These are phyloP conservation scores for Scleroderma bovista DNA, from an alignment of 768 basidiomycete species.

Conservation along the genomic window DNA sequence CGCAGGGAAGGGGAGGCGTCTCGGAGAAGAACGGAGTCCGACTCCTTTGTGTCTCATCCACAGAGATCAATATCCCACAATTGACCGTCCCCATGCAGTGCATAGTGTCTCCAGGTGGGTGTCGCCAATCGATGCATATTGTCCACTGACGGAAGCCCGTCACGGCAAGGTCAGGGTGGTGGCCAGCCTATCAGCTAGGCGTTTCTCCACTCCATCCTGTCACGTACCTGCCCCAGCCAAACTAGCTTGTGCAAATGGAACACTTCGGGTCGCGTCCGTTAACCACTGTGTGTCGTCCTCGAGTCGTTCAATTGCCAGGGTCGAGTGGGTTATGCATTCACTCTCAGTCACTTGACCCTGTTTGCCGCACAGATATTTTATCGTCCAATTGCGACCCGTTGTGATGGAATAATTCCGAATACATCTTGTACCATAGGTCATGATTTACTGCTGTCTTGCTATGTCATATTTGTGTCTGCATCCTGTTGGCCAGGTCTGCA, in stretches of 20 bases:
- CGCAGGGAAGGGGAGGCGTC: constrained; percentile 20
- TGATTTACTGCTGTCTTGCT: neutral
- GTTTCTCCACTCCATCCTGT: neutral
- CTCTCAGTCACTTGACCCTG: neutral
- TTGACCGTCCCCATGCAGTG: neutral
- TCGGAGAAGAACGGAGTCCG: constrained; percentile 20
- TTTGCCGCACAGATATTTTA: neutral
- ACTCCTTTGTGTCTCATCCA: constrained; percentile 4
- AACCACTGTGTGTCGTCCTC: neutral
- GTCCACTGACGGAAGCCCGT: neutral
- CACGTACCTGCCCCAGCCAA: neutral
- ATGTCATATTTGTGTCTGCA: neutral
- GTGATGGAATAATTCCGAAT: neutral
- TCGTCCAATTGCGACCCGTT: neutral
- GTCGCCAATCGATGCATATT: neutral
- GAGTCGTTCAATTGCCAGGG: neutral
- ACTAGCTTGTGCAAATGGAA: neutral
- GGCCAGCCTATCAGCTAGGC: neutral
- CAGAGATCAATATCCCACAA: constrained; percentile 5
- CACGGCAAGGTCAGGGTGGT: neutral
- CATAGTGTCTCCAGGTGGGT: neutral
- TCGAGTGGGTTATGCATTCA: no score
- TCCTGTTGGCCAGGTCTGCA: neutral
- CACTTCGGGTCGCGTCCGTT: neutral
- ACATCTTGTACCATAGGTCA: neutral